A percentile compares a stretch with the other conserved stretches of the same genome.
phyloP scores from a whole-genome alignment of 2,329 filamentous ascomycete species.

The Emergomyces pasteurianus region DNA sequence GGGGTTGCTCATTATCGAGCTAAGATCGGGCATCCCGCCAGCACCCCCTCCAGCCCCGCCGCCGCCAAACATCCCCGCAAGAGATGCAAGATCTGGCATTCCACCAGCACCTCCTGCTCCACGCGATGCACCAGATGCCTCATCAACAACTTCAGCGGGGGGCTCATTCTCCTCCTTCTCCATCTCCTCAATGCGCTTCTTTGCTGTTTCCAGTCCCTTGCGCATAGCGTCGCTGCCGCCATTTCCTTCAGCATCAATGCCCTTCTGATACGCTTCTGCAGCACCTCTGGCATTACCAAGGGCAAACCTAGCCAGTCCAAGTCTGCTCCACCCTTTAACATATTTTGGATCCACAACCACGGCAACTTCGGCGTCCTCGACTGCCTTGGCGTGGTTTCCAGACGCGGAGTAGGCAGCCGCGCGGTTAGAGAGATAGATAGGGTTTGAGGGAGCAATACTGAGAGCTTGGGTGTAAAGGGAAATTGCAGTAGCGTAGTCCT shows the following conservation, averaged over 20 bases:
- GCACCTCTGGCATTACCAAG: slow-evolving; percentile 80
- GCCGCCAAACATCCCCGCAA: slow-evolving; percentile 62
- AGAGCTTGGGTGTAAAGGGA: slow-evolving; percentile 82
- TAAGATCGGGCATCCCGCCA: slow-evolving; percentile 78
- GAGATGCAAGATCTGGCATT: slow-evolving; percentile 57
- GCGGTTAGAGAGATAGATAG: slow-evolving; percentile 95
- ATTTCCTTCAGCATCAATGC: slow-evolving; percentile 86
- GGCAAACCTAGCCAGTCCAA: slow-evolving; percentile 84
- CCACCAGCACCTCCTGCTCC: slow-evolving; percentile 41
- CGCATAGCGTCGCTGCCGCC: slow-evolving; percentile 96
- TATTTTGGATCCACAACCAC: slow-evolving; percentile 81
- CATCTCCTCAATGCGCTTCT: slow-evolving; percentile 73
- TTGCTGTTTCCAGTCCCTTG: slow-evolving; percentile 90
- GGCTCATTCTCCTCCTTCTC: slow-evolving; percentile 42
- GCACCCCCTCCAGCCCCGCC: slow-evolving; percentile 50
- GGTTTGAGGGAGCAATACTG: slow-evolving; percentile 67
- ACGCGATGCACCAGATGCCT: slow-evolving; percentile 34
- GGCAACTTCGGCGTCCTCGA: slow-evolving; percentile 80
- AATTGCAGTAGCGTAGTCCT: slow-evolving; percentile 76
- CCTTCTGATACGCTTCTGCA: slow-evolving; percentile 88
- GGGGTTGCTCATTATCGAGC: slow-evolving; percentile 86
- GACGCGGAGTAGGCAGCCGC: slow-evolving; percentile 83
- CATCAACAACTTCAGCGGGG: slow-evolving; percentile 41
- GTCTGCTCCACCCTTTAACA: slow-evolving; percentile 91
- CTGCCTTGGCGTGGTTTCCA: slow-evolving; percentile 72